Percentiles rank a stretch among this genome's conserved stretches.
phyloP scores from a whole-genome alignment of 345 rosid genomes.

The Heritiera littoralis region DNA sequence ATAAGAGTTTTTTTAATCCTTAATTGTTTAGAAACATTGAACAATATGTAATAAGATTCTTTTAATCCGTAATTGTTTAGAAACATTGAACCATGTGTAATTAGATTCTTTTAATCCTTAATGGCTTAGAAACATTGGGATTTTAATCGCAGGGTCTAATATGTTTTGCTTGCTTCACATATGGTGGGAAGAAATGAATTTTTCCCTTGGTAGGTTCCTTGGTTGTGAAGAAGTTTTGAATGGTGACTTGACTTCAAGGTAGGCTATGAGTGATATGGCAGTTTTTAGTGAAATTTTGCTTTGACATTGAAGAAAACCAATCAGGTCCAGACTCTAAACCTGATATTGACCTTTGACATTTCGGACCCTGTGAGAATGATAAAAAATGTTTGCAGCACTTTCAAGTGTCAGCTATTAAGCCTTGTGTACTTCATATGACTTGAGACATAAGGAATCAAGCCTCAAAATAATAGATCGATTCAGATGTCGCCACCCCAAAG shows the following conservation, averaged over 20 bases:
- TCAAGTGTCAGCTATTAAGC: not conserved
- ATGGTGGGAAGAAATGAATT: constrained; percentile 2
- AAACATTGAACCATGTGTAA: not conserved
- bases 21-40: too few species aligned
- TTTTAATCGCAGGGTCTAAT: not conserved
- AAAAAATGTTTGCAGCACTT: not conserved
- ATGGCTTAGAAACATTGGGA: not conserved
- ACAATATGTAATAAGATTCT: too few species aligned
- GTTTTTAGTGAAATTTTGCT: not conserved
- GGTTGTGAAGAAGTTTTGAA: not conserved
- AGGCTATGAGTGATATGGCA: not conserved
- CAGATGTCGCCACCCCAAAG: not conserved
- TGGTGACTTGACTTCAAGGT: not conserved
- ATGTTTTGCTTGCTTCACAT: not conserved
- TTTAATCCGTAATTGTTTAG: too few species aligned
- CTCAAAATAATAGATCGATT: not conserved
- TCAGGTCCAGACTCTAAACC: not conserved
- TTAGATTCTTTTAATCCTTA: not conserved
- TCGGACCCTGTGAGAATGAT: not conserved
- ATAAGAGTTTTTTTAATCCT: too few species aligned
- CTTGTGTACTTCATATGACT: not conserved
- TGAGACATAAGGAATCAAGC: not conserved
- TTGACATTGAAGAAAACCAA: not conserved
- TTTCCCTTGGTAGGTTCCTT: not conserved
- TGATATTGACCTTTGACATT: not conserved